These are phyloP conservation scores for Tranzscheliella williamsii DNA, from an alignment of 1,284 basidiomycete species.

Conservation along the genomic window DNA sequence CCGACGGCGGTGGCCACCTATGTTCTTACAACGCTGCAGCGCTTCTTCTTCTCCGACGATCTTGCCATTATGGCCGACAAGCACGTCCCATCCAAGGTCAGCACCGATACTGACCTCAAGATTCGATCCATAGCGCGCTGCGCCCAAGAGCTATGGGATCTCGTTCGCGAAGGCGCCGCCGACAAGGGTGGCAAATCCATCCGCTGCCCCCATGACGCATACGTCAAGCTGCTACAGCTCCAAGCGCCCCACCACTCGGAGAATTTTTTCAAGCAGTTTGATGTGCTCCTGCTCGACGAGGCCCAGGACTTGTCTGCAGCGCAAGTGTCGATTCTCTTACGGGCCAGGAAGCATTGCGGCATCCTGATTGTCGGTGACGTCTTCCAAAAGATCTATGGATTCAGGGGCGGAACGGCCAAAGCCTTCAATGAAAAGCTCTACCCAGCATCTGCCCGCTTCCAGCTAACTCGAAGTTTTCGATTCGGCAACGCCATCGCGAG, in stretches of 20 bases:
- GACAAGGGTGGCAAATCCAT: slow-evolving; percentile 30
- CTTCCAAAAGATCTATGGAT: slow-evolving; percentile 58
- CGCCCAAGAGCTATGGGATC: slow-evolving; percentile 44
- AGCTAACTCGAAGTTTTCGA: slow-evolving; percentile 53
- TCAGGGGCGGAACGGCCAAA: slow-evolving; percentile 49
- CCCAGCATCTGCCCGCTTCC: slow-evolving; percentile 38
- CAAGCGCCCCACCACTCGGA: slow-evolving; percentile 29
- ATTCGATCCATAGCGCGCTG: slow-evolving; percentile 25
- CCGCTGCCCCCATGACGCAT: slow-evolving; percentile 52
- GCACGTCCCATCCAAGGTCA: slow-evolving; percentile 43
- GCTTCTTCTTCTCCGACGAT: slow-evolving; percentile 51
- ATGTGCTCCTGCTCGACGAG: slow-evolving; percentile 52
- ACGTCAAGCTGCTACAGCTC: slow-evolving; percentile 54
- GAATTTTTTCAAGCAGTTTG: slow-evolving; percentile 41
- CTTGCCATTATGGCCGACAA: slow-evolving; percentile 23
- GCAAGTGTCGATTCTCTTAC: slow-evolving; percentile 45
- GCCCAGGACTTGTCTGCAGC: slow-evolving; percentile 55
- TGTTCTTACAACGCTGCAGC: slow-evolving; percentile 44
- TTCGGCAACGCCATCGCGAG: slow-evolving; percentile 48
- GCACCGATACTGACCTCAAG: slow-evolving; percentile 42
- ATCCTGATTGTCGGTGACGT: slow-evolving; percentile 54
- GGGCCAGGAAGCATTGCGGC: slow-evolving; percentile 44
- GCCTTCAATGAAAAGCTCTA: slow-evolving; percentile 51
- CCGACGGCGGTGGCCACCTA: slow-evolving; percentile 51
- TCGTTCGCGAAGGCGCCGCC: slow-evolving; percentile 28